Evolutionary conservation across 208 protist species (phyloP).

Genomic region (Leishmania turanica): DNA sequence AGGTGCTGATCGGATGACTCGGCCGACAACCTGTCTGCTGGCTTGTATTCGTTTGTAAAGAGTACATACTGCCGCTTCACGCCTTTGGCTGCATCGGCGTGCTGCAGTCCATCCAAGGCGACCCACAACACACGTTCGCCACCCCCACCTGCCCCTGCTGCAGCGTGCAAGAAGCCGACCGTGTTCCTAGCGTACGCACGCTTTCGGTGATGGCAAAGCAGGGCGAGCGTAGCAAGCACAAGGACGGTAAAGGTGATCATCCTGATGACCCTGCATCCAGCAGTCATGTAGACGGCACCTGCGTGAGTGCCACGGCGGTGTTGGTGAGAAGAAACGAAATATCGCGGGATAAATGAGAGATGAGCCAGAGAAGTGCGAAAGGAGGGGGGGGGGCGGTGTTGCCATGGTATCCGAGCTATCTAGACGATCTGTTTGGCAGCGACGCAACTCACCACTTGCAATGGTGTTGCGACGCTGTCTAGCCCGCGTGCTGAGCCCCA

Average conservation of each 20-base stretch:
- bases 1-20: conserved; percentile 20
- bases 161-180: conserved; percentile 93
- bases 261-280: neutral
- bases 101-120: conserved; percentile 69
- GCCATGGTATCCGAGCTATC: neutral
- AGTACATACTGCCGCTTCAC: conserved; percentile 65
- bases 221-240: conserved; percentile 11
- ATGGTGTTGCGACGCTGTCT: neutral
- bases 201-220: conserved; percentile 25
- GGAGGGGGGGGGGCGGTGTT: neutral
- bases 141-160: conserved; percentile 93
- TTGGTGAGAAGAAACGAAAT: neutral
- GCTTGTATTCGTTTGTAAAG: conserved; percentile 46
- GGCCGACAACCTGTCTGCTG: neutral
- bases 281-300: neutral
- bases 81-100: conserved; percentile 32
- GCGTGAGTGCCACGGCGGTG: neutral
- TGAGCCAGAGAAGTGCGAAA: neutral
- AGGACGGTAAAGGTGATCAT: conserved; percentile 18
- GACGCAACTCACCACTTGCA: neutral
- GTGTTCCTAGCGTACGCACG: conserved; percentile 34
- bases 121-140: conserved; percentile 97
- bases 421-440: neutral
- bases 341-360: neutral
- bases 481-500: neutral